Evolutionary conservation across 257 asterid species (phyloP), one percentile per base, ranked within the genome.

Genomic region (Lycium barbarum): DNA sequence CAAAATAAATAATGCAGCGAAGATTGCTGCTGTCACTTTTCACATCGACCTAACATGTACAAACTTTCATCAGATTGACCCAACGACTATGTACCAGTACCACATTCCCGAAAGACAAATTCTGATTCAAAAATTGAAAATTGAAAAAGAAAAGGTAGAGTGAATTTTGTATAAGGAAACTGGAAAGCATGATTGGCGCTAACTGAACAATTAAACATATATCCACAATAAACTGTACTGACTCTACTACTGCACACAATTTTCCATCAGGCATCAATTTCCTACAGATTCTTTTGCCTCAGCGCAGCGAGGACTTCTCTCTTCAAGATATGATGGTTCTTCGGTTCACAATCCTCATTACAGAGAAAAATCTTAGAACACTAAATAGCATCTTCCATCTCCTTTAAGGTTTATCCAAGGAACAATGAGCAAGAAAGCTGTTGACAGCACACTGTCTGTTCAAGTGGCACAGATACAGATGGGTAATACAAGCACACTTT

Each of bases 401-500:
- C 85, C 61, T 79, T 80, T 90, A 89, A 53, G 92, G 89, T 83
- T 88, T 90, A 47, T 84, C 86, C 5, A 40, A 36, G 55, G 86
- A 79, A 89, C 40, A 5, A 83, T 80, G 86, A 10, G 86, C 87
- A n/a, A 86, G 80, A 79, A 88, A 90, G 68, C 89, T 88, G 68
- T 78, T 87, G 59, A 85, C 89, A 51, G 86, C 80, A 9, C 83
- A 86, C 38, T 88, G 92, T 85, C 90, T 87, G 85, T 90, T 17
- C 92, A 80, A 45, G 90, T 81, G 89, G 91, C 78, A 80, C 88
- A 82, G 90, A 82, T 84, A 85, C 89, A 79, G 93, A 84, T 36
- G 93, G 83, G 63, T 91, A 88, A 83, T 92, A 95, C 17, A 90
- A 85, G 86, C 90, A 90, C 54, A 89, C 82, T 88, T 91, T 95